phyloP scores from a whole-genome alignment of 106 monocot species.

The Phalaenopsis equestris region DNA sequence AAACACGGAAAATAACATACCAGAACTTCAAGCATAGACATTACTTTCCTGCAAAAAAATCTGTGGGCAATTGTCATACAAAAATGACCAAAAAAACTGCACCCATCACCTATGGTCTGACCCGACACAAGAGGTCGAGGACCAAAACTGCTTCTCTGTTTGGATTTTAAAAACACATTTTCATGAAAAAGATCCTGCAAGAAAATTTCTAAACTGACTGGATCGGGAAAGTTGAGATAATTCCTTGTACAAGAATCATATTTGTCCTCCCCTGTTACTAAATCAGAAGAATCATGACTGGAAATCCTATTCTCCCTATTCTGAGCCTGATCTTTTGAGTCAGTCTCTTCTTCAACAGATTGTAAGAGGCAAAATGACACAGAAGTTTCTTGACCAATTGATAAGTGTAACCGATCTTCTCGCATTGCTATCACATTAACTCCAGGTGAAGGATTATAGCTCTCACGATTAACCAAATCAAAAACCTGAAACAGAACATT shows the following conservation, averaged over 20 bases:
- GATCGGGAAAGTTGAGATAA: slow-evolving; percentile 32
- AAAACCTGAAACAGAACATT: slow-evolving; percentile 55
- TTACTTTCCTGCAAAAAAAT: slow-evolving; percentile 68
- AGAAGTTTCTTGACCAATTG: slow-evolving; percentile 69
- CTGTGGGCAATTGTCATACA: slow-evolving; percentile 86
- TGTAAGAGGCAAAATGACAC: slow-evolving; percentile 44
- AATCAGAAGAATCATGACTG: slow-evolving; percentile 16
- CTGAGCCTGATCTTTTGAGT: slow-evolving; percentile 7
- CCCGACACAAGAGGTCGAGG: slow-evolving; percentile 10
- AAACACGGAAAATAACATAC: slow-evolving; percentile 21
- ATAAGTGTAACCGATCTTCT: slow-evolving; percentile 70
- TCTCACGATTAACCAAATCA: slow-evolving; percentile 73
- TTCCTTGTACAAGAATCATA: slow-evolving; percentile 10
- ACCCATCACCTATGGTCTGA: slow-evolving; percentile 25
- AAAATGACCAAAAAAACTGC: slow-evolving; percentile 59
- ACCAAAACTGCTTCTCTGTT: slow-evolving; percentile 19
- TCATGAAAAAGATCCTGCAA: slow-evolving; percentile 64
- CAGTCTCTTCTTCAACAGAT: slow-evolving; percentile 26
- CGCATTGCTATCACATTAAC: slow-evolving; percentile 72
- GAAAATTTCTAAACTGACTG: slow-evolving; percentile 64
- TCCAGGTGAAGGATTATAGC: slow-evolving; percentile 38
- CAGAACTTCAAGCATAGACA: slow-evolving; percentile 59
- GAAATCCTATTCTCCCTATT: slow-evolving; percentile 15
- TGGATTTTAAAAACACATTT: slow-evolving; percentile 29
- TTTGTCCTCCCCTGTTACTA: slow-evolving; percentile 30